Conservation (phyloP, 495 filamentous ascomycete genomes). For the Delitschia confertaspora region DNA sequence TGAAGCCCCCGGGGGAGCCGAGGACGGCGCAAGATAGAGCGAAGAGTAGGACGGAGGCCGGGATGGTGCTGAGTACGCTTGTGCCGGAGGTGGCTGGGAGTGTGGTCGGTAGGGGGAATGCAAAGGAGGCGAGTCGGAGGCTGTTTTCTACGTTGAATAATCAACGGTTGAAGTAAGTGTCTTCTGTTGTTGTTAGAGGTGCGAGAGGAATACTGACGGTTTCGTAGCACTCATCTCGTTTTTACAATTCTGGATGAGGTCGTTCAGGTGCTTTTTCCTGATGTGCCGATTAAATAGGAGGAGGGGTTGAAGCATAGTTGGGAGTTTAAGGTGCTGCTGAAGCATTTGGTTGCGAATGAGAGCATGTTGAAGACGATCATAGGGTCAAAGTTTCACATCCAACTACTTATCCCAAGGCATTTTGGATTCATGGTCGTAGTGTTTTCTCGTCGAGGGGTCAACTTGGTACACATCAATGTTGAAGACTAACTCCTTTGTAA, state of each 20-base stretch:
- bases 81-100: constrained; percentile 43
- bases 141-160: constrained; percentile 36
- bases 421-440: background rate
- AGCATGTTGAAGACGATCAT: too few species aligned
- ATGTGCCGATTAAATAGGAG: constrained; percentile 11
- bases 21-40: constrained; percentile 42
- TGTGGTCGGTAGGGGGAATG: constrained; percentile 38
- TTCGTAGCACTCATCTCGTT: constrained; percentile 32
- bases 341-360: too few species aligned
- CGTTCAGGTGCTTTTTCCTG: constrained; percentile 32
- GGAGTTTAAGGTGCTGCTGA: too few species aligned
- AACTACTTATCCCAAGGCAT: background rate
- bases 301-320: too few species aligned
- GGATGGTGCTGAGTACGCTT: constrained; percentile 37
- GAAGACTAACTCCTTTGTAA: too few species aligned
- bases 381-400: too few species aligned
- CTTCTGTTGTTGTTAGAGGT: background rate
- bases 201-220: background rate
- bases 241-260: constrained; percentile 37
- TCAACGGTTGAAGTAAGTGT: constrained; percentile 36
- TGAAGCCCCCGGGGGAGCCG: constrained; percentile 29
- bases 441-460: too few species aligned
- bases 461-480: too few species aligned
- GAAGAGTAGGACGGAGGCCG: constrained; percentile 42
- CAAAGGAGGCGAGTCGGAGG: constrained; percentile 32